Percentiles rank a stretch among this genome's conserved stretches.
These are phyloP conservation scores for Crassisporium funariophilum DNA, from an alignment of 768 basidiomycete species.

Conservation along the genomic window DNA sequence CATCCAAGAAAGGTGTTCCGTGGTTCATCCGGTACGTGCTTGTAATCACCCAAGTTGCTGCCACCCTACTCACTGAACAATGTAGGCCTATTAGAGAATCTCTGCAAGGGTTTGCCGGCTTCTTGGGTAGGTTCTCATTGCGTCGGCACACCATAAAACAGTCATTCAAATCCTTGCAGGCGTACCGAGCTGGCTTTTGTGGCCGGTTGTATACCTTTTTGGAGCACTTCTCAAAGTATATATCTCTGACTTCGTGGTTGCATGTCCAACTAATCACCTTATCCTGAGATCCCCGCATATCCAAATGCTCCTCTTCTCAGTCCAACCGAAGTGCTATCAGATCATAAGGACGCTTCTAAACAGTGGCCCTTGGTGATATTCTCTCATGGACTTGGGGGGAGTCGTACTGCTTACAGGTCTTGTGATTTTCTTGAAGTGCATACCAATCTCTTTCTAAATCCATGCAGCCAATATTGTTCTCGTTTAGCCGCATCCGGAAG, in stretches of 20 bases:
- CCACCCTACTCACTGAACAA: neutral
- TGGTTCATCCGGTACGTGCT: slow-evolving; percentile 59
- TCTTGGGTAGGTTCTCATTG: slow-evolving; percentile 40
- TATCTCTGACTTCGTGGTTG: neutral
- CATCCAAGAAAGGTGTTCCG: slow-evolving; percentile 42
- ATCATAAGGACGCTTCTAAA: slow-evolving; percentile 13
- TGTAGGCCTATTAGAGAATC: slow-evolving; percentile 47
- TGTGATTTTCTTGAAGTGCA: neutral
- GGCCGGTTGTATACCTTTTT: slow-evolving; percentile 55
- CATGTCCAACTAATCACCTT: neutral
- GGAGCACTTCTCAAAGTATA: slow-evolving; percentile 49
- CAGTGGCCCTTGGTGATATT: slow-evolving; percentile 83
- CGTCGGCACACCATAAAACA: neutral
- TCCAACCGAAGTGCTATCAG: slow-evolving; percentile 24
- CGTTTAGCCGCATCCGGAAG: slow-evolving; percentile 76
- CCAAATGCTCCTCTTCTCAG: slow-evolving; percentile 54
- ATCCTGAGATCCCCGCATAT: slow-evolving; percentile 56
- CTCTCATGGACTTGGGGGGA: slow-evolving; percentile 83
- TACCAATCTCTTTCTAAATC: neutral
- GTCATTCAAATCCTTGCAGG: slow-evolving; percentile 22
- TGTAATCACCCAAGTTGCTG: neutral
- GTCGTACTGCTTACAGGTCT: slow-evolving; percentile 69
- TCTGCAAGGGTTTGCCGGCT: slow-evolving; percentile 49
- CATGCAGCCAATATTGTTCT: slow-evolving; percentile 64
- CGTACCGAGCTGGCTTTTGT: slow-evolving; percentile 43